A percentile compares a stretch with the other conserved stretches of the same genome.
These are phyloP conservation scores for Hortiboletus campestris DNA, from an alignment of 768 basidiomycete species.

Conservation along the genomic window DNA sequence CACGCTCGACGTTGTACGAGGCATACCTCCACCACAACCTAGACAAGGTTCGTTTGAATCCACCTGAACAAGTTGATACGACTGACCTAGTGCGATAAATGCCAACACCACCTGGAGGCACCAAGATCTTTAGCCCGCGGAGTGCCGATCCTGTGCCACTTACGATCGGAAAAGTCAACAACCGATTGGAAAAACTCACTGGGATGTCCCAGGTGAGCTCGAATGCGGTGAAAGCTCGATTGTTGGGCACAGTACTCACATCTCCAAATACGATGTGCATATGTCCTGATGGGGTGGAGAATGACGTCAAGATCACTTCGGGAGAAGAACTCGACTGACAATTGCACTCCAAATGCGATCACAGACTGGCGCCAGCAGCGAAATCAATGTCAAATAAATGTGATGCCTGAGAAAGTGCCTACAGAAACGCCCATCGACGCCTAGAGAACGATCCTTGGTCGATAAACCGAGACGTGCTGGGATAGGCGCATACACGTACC, in stretches of 20 bases:
- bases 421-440: slow-evolving; percentile 38
- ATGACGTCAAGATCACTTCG: neutral
- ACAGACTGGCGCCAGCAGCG: slow-evolving; percentile 23
- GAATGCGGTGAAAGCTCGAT: neutral
- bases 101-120: slow-evolving; percentile 26
- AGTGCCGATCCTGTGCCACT: slow-evolving; percentile 8
- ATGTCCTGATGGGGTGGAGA: slow-evolving; percentile 24
- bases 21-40: slow-evolving; percentile 32
- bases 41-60: neutral
- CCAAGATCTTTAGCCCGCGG: neutral
- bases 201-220: neutral
- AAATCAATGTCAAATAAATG: neutral
- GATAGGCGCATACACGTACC: slow-evolving; percentile 14
- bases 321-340: slow-evolving; percentile 21
- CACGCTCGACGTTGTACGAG: neutral
- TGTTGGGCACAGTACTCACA: slow-evolving; percentile 19
- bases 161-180: slow-evolving; percentile 34
- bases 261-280: slow-evolving; percentile 39
- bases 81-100: slow-evolving; percentile 28
- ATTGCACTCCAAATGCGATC: slow-evolving; percentile 36
- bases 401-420: neutral
- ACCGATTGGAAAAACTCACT: slow-evolving; percentile 34
- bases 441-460: slow-evolving; percentile 10
- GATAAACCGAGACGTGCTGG: neutral
- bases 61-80: neutral